A percentile compares a stretch with the other conserved stretches of the same genome.
phyloP scores from a whole-genome alignment of 768 basidiomycete genomes.

The Calocybe cyanea region DNA sequence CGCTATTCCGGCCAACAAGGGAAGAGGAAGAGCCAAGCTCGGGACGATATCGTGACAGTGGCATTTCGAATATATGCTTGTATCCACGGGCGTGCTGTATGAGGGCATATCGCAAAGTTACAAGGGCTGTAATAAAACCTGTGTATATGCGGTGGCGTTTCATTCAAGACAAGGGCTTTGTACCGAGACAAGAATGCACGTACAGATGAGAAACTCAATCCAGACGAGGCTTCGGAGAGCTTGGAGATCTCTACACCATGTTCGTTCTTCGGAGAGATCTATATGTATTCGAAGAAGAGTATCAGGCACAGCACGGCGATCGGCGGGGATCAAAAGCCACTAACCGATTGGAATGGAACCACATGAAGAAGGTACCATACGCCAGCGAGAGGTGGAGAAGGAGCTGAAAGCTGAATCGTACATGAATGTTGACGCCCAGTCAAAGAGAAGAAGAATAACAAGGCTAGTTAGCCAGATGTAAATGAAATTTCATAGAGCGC shows the following conservation, averaged over 20 bases:
- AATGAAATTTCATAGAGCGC: too few species aligned
- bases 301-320: background rate
- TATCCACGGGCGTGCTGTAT: conserved; percentile 40
- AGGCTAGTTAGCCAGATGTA: too few species aligned
- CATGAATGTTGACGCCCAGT: background rate
- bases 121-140: conserved; percentile 41
- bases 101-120: conserved; percentile 42
- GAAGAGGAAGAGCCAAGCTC: conserved; percentile 5
- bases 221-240: conserved; percentile 56
- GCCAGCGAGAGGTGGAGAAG: conserved; percentile 60
- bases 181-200: conserved; percentile 18
- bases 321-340: conserved; percentile 8
- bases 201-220: conserved; percentile 52
- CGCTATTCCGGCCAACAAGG: conserved; percentile 22
- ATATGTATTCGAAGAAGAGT: too few species aligned
- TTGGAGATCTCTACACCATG: conserved; percentile 54
- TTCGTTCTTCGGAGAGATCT: conserved; percentile 40
- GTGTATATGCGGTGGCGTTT: background rate
- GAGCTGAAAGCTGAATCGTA: conserved; percentile 44
- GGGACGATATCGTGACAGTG: conserved; percentile 46
- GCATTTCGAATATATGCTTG: conserved; percentile 47
- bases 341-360: conserved; percentile 42
- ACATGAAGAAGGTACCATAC: conserved; percentile 43
- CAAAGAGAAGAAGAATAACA: too few species aligned
- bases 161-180: background rate